These are phyloP conservation scores for Starmera dryadoides DNA, from an alignment of 805 yeast species.

Conservation along the genomic window DNA sequence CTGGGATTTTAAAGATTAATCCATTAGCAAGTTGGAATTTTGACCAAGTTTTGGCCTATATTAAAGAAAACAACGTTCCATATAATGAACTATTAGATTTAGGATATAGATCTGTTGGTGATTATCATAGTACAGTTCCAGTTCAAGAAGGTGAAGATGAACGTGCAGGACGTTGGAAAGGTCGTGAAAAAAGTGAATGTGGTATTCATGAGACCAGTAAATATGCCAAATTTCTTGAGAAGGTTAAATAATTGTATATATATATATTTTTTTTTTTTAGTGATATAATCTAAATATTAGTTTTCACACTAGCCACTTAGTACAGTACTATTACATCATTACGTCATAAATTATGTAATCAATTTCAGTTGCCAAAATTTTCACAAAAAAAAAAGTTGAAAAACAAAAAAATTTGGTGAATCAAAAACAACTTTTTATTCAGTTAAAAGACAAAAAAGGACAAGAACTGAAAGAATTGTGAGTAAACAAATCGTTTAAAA, in stretches of 20 bases:
- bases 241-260: neutral
- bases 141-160: conserved; percentile 91
- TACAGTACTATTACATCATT: neutral
- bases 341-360: neutral
- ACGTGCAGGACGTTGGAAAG: conserved; percentile 96
- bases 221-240: conserved; percentile 52
- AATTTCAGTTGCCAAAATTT: neutral
- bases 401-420: no score
- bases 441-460: no score
- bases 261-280: no score
- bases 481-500: no score
- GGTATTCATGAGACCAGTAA: conserved; percentile 84
- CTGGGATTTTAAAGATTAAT: conserved; percentile 77
- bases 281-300: no score
- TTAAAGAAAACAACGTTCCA: conserved; percentile 69
- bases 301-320: no score
- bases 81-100: conserved; percentile 76
- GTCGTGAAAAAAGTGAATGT: conserved; percentile 86
- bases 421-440: no score
- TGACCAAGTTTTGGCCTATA: conserved; percentile 58
- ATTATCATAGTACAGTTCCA: conserved; percentile 90
- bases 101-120: conserved; percentile 91
- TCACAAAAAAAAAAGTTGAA: neutral
- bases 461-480: no score
- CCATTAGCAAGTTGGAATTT: conserved; percentile 85